Percentiles rank a stretch among this genome's conserved stretches.
phyloP scores from a whole-genome alignment of 2,329 filamentous ascomycete genomes.

The Alternaria infectoria region DNA sequence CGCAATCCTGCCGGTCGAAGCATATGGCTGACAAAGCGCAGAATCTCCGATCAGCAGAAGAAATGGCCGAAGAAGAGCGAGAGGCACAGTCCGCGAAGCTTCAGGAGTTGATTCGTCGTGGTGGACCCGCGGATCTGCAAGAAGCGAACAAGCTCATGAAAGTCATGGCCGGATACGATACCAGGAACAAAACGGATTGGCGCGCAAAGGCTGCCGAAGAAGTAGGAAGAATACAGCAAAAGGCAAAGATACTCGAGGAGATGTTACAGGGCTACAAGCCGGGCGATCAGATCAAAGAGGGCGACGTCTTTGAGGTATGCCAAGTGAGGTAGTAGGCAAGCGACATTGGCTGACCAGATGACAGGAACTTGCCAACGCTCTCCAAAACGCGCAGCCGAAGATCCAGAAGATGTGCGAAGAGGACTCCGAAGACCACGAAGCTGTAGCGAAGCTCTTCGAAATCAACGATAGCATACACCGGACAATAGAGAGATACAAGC shows the following conservation, averaged over 20 bases:
- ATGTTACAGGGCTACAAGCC: slow-evolving; percentile 83
- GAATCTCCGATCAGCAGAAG: slow-evolving; percentile 95
- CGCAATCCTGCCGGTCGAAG: not conserved
- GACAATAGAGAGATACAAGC: slow-evolving; percentile 92
- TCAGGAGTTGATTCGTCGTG: slow-evolving; percentile 92
- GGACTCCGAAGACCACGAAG: slow-evolving; percentile 95
- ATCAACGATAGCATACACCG: slow-evolving; percentile 99
- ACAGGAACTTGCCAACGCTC: slow-evolving; percentile 82
- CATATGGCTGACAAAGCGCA: slow-evolving; percentile 49
- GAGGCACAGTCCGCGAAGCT: slow-evolving; percentile 97
- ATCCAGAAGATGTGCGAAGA: slow-evolving; percentile 99
- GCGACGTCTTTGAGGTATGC: slow-evolving; percentile 69
- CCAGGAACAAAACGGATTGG: slow-evolving; percentile 94
- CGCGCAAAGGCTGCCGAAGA: slow-evolving; percentile 97
- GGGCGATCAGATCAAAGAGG: slow-evolving; percentile 77
- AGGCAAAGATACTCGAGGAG: slow-evolving; percentile 89
- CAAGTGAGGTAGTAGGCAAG: slow-evolving; percentile 29
- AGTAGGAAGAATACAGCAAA: slow-evolving; percentile 92
- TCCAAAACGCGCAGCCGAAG: slow-evolving; percentile 95
- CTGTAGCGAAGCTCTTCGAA: slow-evolving; percentile 91
- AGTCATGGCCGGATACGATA: slow-evolving; percentile 98
- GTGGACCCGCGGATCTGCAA: slow-evolving; percentile 89
- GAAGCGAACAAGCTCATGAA: slow-evolving; percentile 99
- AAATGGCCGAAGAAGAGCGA: slow-evolving; percentile 97
- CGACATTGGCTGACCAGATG: slow-evolving; percentile 21